Base-by-base conservation (phyloP, 2,329 filamentous ascomycete genomes). In the Tolypocladium capitatum region DNA sequence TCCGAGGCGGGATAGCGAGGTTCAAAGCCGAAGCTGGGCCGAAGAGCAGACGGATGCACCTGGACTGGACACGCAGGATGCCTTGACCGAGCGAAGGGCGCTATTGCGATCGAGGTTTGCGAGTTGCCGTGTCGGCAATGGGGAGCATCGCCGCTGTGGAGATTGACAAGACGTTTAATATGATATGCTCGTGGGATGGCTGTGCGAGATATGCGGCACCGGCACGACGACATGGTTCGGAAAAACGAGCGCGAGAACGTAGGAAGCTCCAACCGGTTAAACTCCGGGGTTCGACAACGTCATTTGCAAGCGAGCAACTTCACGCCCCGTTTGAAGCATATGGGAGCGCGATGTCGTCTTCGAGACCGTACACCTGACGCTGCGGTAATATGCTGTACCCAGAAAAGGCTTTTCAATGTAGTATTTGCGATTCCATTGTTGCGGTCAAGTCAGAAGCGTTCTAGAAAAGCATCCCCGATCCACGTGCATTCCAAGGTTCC, bases 141-240 rank as follows among this genome's bases (percentile, higher is more conserved):
- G 52, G 59, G 55, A 55, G 56, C 60, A 63, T 64, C 56, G 58
- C 59, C 58, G 59, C 53, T 54, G 57, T 58, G 54, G 56, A 62
- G 54, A 16, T 46, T 53, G 57, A 55, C 61, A 59, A 61, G 58
- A 14, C 24, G 38, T 41, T 28, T 28, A 28, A 28, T 58, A 62
- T 60, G 52, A 53, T 51, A 50, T 42, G 51, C 53, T 52, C 41
- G 42, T 43, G 46, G 41, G 46, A 47, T 16, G 51, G 46, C 49
- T 47, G 46, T 43, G n/a, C n/a, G n/a, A n/a, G n/a, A n/a, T n/a
- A 48, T 51, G 58, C 60, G 57, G 58, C 57, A 53, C 56, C 56
- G 54, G 55, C 55, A 53, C 55, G 52, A 53, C 59, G 57, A 58
- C 57, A 57, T 58, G 52, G 59, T 58, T 49, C 52, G 48, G 43